Base-by-base conservation (phyloP, 768 basidiomycete species). In the Lyophyllum decastes region DNA sequence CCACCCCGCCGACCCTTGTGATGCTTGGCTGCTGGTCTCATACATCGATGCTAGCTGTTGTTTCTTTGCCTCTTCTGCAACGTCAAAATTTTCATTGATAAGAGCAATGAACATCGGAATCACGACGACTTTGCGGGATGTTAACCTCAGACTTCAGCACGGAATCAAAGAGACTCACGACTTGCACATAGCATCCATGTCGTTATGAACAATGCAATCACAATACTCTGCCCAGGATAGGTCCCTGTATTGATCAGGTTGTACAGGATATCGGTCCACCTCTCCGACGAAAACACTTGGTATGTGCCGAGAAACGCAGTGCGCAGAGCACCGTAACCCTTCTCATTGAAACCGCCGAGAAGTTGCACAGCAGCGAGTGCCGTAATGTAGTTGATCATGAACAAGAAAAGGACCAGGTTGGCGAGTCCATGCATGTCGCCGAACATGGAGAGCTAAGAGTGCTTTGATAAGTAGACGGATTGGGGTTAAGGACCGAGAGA, bases 71-170 rank as follows among this genome's bases (percentile, higher is more conserved):
- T 95, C 93, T 66, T 98, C 96, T 0, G 94, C 94, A 5, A 97
- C 86, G 21, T 88, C 81, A 65, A 98, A 98, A 72, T 95, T 96
- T 78, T 95, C 94, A 66, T 95, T 92, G 78, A 97, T 94, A 45
- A 96, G 94, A 33, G 96, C 96, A 66, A 98, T 92, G 76, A 98
- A 97, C 88, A 98, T 90, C 68, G 96, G 94, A 48, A 96, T 70
- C 9, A 96, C 80, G 65, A 96, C 92, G 78, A 94, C 95, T 95
- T 52, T 7, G 26, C 19, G 9, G 44, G 41, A 19, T 49, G 48
- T 57, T 22, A 64, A 48, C n/a, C n/a, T n/a, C n/a, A n/a, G n/a
- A n/a, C n/a, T n/a, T n/a, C n/a, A n/a, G 10, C 34, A 25, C 26
- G 35, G 8, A 4, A 38, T 25, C 54, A 46, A 43, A 12, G 34